Conservation (phyloP, 768 basidiomycete genomes). For the Chalciporus piperatus region DNA sequence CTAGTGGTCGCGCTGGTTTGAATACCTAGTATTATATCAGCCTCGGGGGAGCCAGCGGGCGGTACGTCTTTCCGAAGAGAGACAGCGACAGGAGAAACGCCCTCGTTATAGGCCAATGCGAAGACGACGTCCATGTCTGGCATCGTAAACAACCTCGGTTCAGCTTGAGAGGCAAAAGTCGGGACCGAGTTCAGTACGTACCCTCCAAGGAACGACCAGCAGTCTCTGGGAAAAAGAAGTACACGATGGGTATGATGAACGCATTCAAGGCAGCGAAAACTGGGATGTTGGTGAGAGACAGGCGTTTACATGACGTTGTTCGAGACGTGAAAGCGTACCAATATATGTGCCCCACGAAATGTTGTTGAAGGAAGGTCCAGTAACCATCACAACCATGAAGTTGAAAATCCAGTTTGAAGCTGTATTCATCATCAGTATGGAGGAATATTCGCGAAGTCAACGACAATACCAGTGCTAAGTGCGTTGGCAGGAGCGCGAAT, state of each 20-base stretch:
- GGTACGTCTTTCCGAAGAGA: constrained; percentile 45
- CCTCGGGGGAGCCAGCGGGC: constrained; percentile 42
- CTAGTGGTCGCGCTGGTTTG: constrained; percentile 5
- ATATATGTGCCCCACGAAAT: constrained; percentile 63
- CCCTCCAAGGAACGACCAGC: constrained; percentile 58
- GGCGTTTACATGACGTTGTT: neutral
- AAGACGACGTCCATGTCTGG: constrained; percentile 47
- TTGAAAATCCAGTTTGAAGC: constrained; percentile 55
- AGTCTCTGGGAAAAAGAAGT: constrained; percentile 62
- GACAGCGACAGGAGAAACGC: constrained; percentile 42
- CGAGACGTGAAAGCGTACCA: constrained; percentile 28
- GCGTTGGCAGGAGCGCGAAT: constrained; percentile 66
- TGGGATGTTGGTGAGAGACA: constrained; percentile 8
- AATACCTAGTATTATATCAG: constrained; percentile 42
- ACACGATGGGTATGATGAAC: constrained; percentile 53
- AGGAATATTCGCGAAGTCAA: neutral
- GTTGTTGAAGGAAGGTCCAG: constrained; percentile 55
- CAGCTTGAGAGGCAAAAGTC: neutral
- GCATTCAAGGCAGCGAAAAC: constrained; percentile 59
- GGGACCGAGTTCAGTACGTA: constrained; percentile 7
- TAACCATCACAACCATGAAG: constrained; percentile 59
- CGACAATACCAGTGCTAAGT: constrained; percentile 45
- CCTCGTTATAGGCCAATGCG: constrained; percentile 43
- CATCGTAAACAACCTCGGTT: neutral
- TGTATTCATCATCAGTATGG: constrained; percentile 7